Evolutionary conservation across 768 basidiomycete genomes (phyloP).

Genomic region (Boletus patriciae): DNA sequence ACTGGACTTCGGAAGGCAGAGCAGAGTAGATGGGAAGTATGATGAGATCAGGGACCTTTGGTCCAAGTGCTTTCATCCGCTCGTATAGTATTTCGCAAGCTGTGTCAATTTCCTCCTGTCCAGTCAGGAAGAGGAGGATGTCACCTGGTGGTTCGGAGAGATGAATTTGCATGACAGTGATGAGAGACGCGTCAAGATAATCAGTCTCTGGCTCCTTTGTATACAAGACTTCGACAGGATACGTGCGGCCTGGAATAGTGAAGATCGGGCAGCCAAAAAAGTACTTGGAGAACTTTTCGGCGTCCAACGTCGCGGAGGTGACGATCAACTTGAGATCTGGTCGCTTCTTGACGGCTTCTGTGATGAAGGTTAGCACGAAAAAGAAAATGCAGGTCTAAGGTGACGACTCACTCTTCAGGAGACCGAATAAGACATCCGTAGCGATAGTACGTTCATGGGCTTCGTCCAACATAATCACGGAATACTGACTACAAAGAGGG

Average conservation of each 20-base stretch:
- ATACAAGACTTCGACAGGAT: conserved; percentile 96
- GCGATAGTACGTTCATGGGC: conserved; percentile 98
- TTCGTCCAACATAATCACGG: conserved; percentile 97
- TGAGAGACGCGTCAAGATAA: conserved; percentile 96
- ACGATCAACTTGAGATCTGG: conserved; percentile 97
- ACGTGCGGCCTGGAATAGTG: conserved; percentile 99
- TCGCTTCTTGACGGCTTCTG: conserved; percentile 92
- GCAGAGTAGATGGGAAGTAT: conserved; percentile 98
- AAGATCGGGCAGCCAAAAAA: conserved; percentile 99
- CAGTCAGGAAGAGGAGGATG: conserved; percentile 94
- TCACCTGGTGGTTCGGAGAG: conserved; percentile 97
- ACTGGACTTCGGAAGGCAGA: conserved; percentile 96
- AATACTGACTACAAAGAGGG: conserved; percentile 89
- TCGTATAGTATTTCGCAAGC: conserved; percentile 96
- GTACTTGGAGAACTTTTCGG: conserved; percentile 99
- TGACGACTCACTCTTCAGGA: conserved; percentile 61
- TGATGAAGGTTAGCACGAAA: conserved; percentile 18
- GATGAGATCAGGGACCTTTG: conserved; percentile 97
- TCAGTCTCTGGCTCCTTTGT: conserved; percentile 98
- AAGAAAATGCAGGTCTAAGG: neutral
- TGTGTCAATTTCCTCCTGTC: conserved; percentile 98
- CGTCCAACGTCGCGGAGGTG: conserved; percentile 97
- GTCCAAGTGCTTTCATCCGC: conserved; percentile 97
- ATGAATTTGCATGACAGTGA: conserved; percentile 99
- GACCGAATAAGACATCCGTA: conserved; percentile 97